phyloP scores from a whole-genome alignment of 257 asterid species.

The Lantana camara region DNA sequence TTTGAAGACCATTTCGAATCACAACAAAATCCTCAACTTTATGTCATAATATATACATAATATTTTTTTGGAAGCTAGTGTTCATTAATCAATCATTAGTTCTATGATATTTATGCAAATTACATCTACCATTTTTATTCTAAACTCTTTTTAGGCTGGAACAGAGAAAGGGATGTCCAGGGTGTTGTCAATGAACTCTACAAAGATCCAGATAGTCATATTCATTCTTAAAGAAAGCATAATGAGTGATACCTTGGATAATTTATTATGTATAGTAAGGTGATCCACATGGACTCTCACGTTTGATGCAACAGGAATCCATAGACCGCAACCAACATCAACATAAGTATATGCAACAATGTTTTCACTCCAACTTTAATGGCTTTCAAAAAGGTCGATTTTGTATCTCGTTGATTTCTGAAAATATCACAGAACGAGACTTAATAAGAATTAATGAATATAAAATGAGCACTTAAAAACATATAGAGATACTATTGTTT shows the following conservation, averaged over 20 bases:
- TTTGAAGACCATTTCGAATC: constrained; percentile 29
- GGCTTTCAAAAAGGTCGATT: constrained; percentile 81
- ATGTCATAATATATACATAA: background rate
- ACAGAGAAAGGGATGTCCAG: background rate
- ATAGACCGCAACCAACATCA: constrained; percentile 73
- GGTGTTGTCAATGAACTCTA: too few relatives aligned
- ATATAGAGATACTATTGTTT: constrained; percentile 9
- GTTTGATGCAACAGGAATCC: constrained; percentile 87
- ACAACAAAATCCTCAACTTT: constrained; percentile 19
- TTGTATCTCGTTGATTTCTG: constrained; percentile 91
- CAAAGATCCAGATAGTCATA: background rate
- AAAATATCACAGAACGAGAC: constrained; percentile 3
- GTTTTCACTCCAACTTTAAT: constrained; percentile 77
- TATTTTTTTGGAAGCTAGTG: background rate
- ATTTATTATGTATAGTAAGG: constrained; percentile 70
- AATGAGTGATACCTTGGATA: constrained; percentile 66
- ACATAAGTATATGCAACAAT: constrained; percentile 74
- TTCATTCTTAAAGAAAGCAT: constrained; percentile 4
- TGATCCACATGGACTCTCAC: constrained; percentile 95
- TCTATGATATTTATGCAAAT: background rate
- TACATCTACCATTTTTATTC: background rate
- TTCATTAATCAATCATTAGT: background rate
- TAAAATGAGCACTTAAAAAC: constrained; percentile 3
- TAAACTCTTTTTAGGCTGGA: background rate
- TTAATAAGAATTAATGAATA: background rate